Evolutionary conservation across 257 asterid genomes (phyloP), one percentile per base, ranked within the genome.

Genomic region (Dorcoceras hygrometricum): DNA sequence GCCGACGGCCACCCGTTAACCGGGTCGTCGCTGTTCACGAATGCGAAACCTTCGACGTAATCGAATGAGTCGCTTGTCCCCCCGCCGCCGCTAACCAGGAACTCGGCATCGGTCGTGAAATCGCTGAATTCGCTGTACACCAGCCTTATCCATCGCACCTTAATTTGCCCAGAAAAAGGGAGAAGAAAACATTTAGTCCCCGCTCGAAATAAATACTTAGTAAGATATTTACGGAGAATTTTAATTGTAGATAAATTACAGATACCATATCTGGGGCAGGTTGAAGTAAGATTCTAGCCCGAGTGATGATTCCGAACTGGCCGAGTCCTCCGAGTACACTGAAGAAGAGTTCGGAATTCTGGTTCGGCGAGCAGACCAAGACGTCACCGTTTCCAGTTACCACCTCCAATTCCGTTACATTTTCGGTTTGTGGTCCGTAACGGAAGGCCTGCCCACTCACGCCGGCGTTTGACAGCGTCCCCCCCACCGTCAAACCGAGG

Each of bases 61-160:
- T 93, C 84, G 63, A 93, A 90, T 25, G 97, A 69, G 23, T 80
- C 94, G 0, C 76, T 80, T 11, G 29, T 70, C 0, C 60, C 5
- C 25, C 79, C 84, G 69, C 60, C 5, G 23, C 79, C 84, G 69
- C 73, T 85, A 62, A 90, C 86, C 0, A 88, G 82, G n/a, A 62
- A 81, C 92, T 93, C 99, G 32, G 95, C 83, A 3, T 90, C 92
- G 36, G 78, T 83, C 46, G 92, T 79, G 86, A 79, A 93, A 70
- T 88, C 96, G 66, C 77, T 60, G 71, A 93, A 93, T 76, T 93
- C 96, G 23, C 75, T 80, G 75, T 90, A 90, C 23, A 90, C 95
- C 73, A 93, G 77, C 63, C 97, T 79, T 78, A 90, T 93, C 99
- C 97, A 93, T 78, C 95, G 85, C 72, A 93, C 97, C 99, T 93